phyloP scores from a whole-genome alignment of 306 rosid genomes.

The Trichosanthes cucumerina region DNA sequence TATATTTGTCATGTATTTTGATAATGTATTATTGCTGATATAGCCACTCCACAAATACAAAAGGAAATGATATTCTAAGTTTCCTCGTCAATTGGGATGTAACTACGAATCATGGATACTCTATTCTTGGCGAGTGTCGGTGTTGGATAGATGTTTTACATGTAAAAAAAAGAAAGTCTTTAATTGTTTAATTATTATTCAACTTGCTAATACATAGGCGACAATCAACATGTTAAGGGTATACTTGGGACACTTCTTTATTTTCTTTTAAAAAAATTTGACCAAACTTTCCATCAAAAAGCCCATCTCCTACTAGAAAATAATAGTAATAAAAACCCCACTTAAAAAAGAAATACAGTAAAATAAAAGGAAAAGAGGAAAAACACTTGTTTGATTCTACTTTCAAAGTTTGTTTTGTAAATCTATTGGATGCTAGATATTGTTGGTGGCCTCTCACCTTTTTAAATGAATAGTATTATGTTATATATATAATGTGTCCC shows the following conservation, averaged over 20 bases:
- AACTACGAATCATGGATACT: neutral
- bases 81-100: neutral
- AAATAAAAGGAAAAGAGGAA: neutral
- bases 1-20: constrained; percentile 10
- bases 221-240: neutral
- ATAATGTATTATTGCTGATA: neutral
- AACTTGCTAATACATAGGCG: neutral
- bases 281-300: neutral
- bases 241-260: neutral
- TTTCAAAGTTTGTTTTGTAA: neutral
- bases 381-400: neutral
- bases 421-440: neutral
- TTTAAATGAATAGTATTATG: neutral
- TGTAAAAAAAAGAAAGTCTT: neutral
- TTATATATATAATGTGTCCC: neutral
- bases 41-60: neutral
- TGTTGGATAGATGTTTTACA: neutral
- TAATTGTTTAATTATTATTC: too few species aligned
- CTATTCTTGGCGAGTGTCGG: neutral
- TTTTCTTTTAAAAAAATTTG: neutral
- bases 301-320: neutral
- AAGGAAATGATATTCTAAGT: neutral
- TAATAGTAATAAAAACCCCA: neutral
- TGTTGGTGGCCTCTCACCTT: neutral
- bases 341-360: neutral